phyloP scores from a whole-genome alignment of 148 eudicot genomes.

The Simmondsia chinensis region DNA sequence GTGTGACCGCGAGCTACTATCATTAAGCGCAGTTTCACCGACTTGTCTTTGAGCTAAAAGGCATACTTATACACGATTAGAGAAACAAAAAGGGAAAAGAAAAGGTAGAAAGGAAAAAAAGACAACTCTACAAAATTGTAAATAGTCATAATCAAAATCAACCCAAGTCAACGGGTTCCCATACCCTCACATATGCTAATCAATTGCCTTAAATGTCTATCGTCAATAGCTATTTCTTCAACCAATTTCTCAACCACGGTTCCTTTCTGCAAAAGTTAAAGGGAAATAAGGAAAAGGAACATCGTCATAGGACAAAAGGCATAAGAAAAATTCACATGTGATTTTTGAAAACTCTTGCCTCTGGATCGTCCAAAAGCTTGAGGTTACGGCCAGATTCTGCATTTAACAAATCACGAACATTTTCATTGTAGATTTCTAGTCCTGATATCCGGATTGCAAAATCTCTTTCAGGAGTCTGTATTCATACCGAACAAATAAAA shows the following conservation, averaged over 20 bases:
- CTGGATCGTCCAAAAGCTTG: constrained; percentile 93
- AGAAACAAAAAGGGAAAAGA: neutral
- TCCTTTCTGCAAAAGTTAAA: constrained; percentile 59
- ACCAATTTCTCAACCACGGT: constrained; percentile 88
- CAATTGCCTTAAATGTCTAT: constrained; percentile 58
- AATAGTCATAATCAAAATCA: neutral
- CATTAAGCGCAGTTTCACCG: constrained; percentile 91
- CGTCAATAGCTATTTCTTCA: constrained; percentile 70
- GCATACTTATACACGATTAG: neutral
- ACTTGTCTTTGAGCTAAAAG: constrained; percentile 92
- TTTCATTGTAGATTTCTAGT: constrained; percentile 90
- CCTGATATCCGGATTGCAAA: constrained; percentile 78
- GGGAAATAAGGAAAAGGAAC: neutral
- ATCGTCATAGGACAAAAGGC: neutral
- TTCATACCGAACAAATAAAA: constrained; percentile 12
- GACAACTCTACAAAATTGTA: neutral
- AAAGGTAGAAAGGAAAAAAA: neutral
- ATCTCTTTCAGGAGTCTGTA: constrained; percentile 82
- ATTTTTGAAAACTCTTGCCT: constrained; percentile 30
- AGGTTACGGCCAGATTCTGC: constrained; percentile 82
- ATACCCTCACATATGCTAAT: constrained; percentile 89
- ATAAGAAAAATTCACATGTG: too few relatives aligned
- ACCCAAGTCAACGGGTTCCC: neutral
- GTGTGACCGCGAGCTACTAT: constrained; percentile 89
- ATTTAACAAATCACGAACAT: constrained; percentile 80